Base-by-base conservation (phyloP, 2,329 filamentous ascomycete species). In the Fusarium domesticum region DNA sequence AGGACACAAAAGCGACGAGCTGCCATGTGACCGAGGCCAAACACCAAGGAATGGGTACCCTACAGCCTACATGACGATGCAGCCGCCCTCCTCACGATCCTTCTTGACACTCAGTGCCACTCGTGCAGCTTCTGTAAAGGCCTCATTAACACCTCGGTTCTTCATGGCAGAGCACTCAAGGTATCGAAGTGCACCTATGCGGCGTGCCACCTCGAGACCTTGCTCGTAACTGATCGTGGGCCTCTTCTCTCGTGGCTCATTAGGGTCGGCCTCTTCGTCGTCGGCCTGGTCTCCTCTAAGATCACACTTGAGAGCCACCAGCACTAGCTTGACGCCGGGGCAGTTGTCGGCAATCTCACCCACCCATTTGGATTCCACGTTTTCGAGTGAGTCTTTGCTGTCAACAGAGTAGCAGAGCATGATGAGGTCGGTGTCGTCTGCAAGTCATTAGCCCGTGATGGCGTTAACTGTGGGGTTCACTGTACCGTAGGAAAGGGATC, bases 341-440 rank as follows among this genome's bases (percentile, higher is more conserved):
- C 93, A 97, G 72, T 98, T 96, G 71, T 98, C 93, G 51, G 91
- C 88, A 56, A 98, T 98, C 70, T 98, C 93, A 51, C 89, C 87
- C 5, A 96, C 89, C 93, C 93, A 98, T 73, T 98, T 98, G 59
- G 89, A 92, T 69, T 96, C 90, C 50, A 98, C 90, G 79, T 98
- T 98, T 69, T 98, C 93, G 50, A 98, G 82, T 3, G 91, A 96
- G 69, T 96, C 91, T 57, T 87, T 89, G 66, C 89, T 96, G 70
- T 98, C 93, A 66, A 97, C 88, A 60, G 88, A 93, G 72, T 97
- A 98, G 76, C 93, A 98, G 58, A 98, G 87, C 87, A 98, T 96
- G 61, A 98, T 96, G 35, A 95, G 84, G 64, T 98, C 93, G 41
- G 93, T 98, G 66, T 98, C 93, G 56, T 85, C 76, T 78, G 11